Evolutionary conservation across 306 rosid genomes (phyloP), one percentile per base, ranked within the genome.

Genomic region (Dryas alaskensis): DNA sequence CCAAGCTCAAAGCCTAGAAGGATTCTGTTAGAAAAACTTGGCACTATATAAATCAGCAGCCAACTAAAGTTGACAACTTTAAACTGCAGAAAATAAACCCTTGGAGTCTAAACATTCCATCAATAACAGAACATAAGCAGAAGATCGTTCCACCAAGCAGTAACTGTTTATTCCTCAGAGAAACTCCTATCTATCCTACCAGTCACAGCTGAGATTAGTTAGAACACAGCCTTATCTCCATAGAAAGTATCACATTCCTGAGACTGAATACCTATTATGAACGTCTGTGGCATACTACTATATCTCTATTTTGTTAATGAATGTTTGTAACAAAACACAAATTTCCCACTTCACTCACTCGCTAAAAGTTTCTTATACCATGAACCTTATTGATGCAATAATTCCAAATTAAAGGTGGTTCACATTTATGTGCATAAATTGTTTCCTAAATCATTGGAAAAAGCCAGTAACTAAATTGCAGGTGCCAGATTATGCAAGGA

Each of bases 171-270:
- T 70, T 9, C 60, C 31, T 31, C 42, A 3, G 47, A 10, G 31
- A 40, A 69, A 53, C 40, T 52, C 60, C 60, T 19, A 52, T 8
- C 4, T 4, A 53, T 11, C 42, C 51, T 40, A 42, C 49, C 58
- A 10, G 73, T 40, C 51, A 16, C 73, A 69, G 25, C 49, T 52
- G 11, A 69, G 37, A 52, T 39, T 13, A 3, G 73, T 69, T n/a
- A 11, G 37, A 52, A 69, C 61, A 69, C 4, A 16, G 31, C 62
- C 31, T 48, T n/a, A 52, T 6, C 73, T 51, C 73, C 4, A 69
- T 52, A 39, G 48, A 69, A 69, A 5, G 9, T 42, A 51, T 51
- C 1, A 51, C 62, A 62, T 62, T 62, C 6, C 48, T 10, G 6
- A 37, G 10, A 43, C 7, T 4, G 3, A 53, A 70, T 40, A 40